Base-by-base conservation (phyloP, 139 green algal genomes). In the Picochlorum sp. region DNA sequence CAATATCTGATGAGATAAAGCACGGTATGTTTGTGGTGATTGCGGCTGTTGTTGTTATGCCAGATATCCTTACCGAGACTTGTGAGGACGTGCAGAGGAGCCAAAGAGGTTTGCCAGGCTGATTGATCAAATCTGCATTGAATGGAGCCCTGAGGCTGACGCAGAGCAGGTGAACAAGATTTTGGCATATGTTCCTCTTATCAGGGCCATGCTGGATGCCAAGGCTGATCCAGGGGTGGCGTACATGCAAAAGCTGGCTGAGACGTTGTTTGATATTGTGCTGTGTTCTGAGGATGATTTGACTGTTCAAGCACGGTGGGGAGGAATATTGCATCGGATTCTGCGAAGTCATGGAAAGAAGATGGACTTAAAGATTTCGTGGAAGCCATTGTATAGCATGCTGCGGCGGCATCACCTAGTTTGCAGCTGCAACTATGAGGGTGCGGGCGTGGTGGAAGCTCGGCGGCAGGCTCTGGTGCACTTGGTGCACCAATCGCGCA, bases 371-470 rank as follows among this genome's bases (percentile, higher is more conserved):
- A 49, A 45, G 6, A 67, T 90, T 50, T 71, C 77, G 3, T 91
- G 85, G 85, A 71, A 75, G 23, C 84, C 73, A 4, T 47, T 90
- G 30, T 80, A 76, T 21, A 37, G 66, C 4, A 68, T 80, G 61
- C 20, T 87, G 45, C 68, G 58, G 24, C 37, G 30, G 3, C 30
- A 51, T 13, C 44, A 63, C 10, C 26, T 80, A 38, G 11, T 57
- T 26, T 62, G 54, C 7, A 41, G 20, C 6, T 34, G 61, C 31
- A 62, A 20, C 10, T 67, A 71, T 14, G 58, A 69, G 81, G 81
- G 82, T 30, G 59, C 63, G 3, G 63, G 75, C 11, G 59, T 88
- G 10, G 20, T 57, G 3, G 67, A 77, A 45, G 60, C 60, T 45
- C 69, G 73, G n/a, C 60, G 68, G 31, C 50, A 69, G 28, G 49